Evolutionary conservation across 768 basidiomycete genomes (phyloP), one percentile per base, ranked within the genome.

Genomic region (Lentinula detonsa): DNA sequence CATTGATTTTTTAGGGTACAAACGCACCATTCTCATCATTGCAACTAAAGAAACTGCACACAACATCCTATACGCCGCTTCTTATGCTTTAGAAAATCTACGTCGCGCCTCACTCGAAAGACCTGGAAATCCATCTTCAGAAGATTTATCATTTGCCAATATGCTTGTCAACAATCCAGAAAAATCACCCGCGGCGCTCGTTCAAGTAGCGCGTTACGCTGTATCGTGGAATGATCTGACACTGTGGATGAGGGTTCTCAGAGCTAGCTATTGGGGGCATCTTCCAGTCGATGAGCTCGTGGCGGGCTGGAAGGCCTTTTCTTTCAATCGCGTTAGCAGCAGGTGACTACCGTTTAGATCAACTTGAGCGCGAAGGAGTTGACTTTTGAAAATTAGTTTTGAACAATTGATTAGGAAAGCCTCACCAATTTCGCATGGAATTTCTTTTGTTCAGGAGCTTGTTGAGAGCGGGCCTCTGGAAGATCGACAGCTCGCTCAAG

Each of bases 21-120:
- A 60, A 11, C 65, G 69, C 7, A 73, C 75, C 2, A 75, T 73
- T 16, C 64, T 77, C 8, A 61, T 78, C 15, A 43, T 78, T 16
- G 64, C 69, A 33, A 70, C 60, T n/a, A 46, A 68, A 43, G 64
- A 65, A 16, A 63, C 69, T 11, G 62, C 70, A 31, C 53, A 65
- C 23, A 33, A 58, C 18, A 48, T 72, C 18, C 60, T 67, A 40
- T 66, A 64, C 37, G 51, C 39, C 10, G 65, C 58, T 9, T 66
- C 33, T 18, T 37, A 48, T 21, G 48, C 48, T 10, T n/a, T 49
- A 21, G 48, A 6, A 8, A 49, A 7, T 8, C n/a, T 49, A 8
- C 39, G 15, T 39, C 18, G 48, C 18, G 48, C 28, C 10, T 10
- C 48, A 49, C 48, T 21, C 18, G 48, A 18, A 18, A 31, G 18